Percentiles rank a stretch among this genome's conserved stretches.
Conservation (phyloP, 768 basidiomycete species). For the Hericium coralloides region DNA sequence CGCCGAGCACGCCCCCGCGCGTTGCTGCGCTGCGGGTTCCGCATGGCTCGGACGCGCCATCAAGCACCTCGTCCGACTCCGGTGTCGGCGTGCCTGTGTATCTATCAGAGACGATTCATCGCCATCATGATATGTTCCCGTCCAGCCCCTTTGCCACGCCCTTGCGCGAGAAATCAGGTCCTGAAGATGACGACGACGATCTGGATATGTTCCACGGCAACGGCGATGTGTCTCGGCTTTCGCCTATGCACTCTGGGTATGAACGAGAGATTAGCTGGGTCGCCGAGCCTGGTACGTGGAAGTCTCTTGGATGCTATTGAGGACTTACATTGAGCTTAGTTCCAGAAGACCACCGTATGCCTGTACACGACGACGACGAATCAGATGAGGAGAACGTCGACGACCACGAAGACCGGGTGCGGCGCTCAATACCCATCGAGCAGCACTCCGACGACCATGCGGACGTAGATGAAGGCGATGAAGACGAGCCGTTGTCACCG, state of each 20-base stretch:
- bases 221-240: conserved; percentile 18
- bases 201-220: conserved; percentile 39
- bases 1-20: conserved; percentile 32
- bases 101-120: conserved; percentile 34
- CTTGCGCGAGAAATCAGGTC: conserved; percentile 48
- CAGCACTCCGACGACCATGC: conserved; percentile 17
- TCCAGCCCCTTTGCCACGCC: conserved; percentile 69
- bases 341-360: conserved; percentile 55
- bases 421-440: not conserved
- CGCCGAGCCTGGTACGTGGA: conserved; percentile 49
- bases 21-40: conserved; percentile 29
- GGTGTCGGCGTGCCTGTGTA: conserved; percentile 42
- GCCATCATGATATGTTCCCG: conserved; percentile 51
- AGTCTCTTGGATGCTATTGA: conserved; percentile 16
- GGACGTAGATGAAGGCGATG: conserved; percentile 37
- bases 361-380: conserved; percentile 50
- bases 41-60: conserved; percentile 46
- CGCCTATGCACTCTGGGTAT: conserved; percentile 16
- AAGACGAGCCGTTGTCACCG: conserved; percentile 29
- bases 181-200: conserved; percentile 64
- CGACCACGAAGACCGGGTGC: conserved; percentile 25
- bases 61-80: conserved; percentile 36
- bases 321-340: too few relatives aligned
- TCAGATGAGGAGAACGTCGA: conserved; percentile 37
- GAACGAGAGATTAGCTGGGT: conserved; percentile 67